Conservation (phyloP, 768 basidiomycete species). For the Glaciozyma martinii region DNA sequence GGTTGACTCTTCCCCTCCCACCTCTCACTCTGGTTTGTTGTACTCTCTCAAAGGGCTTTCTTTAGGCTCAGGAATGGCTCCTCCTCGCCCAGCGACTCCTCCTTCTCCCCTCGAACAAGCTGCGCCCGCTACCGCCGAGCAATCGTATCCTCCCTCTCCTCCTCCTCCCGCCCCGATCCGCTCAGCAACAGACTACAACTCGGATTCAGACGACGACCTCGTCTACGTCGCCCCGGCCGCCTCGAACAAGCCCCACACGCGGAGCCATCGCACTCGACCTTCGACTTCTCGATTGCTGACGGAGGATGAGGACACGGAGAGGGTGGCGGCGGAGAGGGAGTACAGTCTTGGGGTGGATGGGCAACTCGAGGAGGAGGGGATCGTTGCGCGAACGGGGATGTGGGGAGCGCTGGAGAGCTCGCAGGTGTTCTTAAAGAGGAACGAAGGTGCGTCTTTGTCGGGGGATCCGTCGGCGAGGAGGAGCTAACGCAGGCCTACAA, state of each 20-base stretch:
- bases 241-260: not conserved
- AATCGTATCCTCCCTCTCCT: no score
- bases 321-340: not conserved
- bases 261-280: not conserved
- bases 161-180: not conserved
- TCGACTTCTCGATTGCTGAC: not conserved
- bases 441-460: slow-evolving; percentile 3
- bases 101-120: not conserved
- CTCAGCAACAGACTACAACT: not conserved
- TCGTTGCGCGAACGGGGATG: not conserved
- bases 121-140: not conserved
- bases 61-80: not conserved
- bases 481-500: not conserved
- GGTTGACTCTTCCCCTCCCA: no score
- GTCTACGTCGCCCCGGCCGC: not conserved
- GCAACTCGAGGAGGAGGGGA: not conserved
- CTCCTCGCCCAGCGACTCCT: not conserved
- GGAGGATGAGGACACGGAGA: no score
- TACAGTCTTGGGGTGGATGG: not conserved
- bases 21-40: no score
- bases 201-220: not conserved
- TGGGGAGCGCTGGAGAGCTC: not conserved
- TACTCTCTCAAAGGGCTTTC: not conserved
- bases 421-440: not conserved
- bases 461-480: not conserved